Conservation (phyloP, 352 stramenopile species). For the Pythium vanterpoolii region DNA sequence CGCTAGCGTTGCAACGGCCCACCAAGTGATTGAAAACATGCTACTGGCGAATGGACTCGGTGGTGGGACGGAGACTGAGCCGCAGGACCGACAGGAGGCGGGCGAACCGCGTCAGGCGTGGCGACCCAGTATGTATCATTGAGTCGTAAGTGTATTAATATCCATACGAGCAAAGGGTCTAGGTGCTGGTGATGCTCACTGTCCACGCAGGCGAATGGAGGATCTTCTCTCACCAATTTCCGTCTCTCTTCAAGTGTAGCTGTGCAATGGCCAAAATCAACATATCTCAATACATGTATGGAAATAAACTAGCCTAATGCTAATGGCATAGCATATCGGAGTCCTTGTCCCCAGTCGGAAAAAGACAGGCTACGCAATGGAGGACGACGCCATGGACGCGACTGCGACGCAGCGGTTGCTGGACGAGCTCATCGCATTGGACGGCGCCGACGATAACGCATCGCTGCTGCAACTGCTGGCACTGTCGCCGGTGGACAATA, state of each 20-base stretch:
- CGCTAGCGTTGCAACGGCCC: constrained; percentile 21
- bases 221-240: too few species aligned
- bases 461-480: not conserved
- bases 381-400: constrained; percentile 2
- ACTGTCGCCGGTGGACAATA: not conserved
- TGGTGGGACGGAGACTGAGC: not conserved
- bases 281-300: too few species aligned
- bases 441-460: not conserved
- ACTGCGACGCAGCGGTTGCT: constrained; percentile 2
- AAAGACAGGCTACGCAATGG: not conserved
- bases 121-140: too few species aligned
- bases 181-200: too few species aligned
- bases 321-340: not conserved
- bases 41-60: constrained; percentile 14
- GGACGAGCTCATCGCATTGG: constrained; percentile 1
- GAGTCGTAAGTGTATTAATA: too few species aligned
- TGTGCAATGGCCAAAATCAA: too few species aligned
- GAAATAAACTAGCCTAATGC: too few species aligned
- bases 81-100: not conserved
- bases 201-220: too few species aligned
- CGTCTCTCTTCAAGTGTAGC: too few species aligned
- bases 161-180: too few species aligned
- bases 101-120: not conserved
- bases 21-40: constrained; percentile 30
- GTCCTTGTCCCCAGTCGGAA: not conserved